Evolutionary conservation across 306 rosid genomes (phyloP).

Genomic region (Prunus davidiana): DNA sequence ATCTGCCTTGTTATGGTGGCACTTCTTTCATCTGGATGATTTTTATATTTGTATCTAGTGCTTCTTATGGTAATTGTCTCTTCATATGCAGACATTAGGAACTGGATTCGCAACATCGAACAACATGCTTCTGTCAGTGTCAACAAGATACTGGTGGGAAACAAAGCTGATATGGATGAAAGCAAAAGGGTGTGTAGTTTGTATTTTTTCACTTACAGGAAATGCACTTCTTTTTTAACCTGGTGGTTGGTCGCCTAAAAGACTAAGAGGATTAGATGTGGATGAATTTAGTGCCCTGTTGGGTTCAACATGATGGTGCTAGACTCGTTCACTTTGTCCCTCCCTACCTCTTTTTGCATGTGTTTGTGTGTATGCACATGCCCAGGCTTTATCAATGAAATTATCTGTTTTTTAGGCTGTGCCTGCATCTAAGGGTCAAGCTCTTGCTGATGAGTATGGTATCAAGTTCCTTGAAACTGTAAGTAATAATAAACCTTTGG

Average conservation of each 20-base stretch:
- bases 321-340: background rate
- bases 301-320: background rate
- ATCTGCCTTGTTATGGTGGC: background rate
- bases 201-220: constrained; percentile 6
- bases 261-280: constrained; percentile 5
- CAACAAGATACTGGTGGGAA: constrained; percentile 75
- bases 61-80: constrained; percentile 14
- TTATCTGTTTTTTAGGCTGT: constrained; percentile 51
- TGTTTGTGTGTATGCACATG: background rate
- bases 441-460: constrained; percentile 90
- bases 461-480: constrained; percentile 87
- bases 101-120: constrained; percentile 87
- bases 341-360: background rate
- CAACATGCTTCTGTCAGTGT: constrained; percentile 85
- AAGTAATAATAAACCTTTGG: constrained; percentile 37
- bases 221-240: background rate
- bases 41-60: constrained; percentile 1
- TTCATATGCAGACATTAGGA: constrained; percentile 62
- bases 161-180: constrained; percentile 93
- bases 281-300: background rate
- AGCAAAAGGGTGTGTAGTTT: constrained; percentile 60
- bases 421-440: constrained; percentile 84
- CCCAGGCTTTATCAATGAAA: background rate
- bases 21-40: background rate
- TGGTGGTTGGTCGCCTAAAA: background rate